Percentiles rank a stretch among this genome's conserved stretches.
These are phyloP conservation scores for Trichoderma sp. DNA, from an alignment of 2,329 filamentous ascomycete genomes.

Conservation along the genomic window DNA sequence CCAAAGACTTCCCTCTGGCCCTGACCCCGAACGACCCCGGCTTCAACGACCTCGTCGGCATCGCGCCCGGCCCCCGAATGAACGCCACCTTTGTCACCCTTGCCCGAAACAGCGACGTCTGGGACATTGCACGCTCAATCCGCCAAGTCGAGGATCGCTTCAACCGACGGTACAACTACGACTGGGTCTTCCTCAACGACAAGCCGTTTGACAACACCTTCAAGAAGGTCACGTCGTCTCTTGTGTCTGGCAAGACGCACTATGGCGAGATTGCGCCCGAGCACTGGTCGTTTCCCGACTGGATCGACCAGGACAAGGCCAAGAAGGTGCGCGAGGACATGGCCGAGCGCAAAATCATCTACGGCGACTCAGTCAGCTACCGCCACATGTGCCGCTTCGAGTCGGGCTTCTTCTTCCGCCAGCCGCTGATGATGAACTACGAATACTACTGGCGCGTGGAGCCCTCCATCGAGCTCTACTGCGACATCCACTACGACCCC, in stretches of 20 bases:
- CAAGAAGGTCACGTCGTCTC: slow-evolving; percentile 83
- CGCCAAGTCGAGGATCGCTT: slow-evolving; percentile 97
- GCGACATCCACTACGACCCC: slow-evolving; percentile 92
- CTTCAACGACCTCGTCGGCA: slow-evolving; percentile 55
- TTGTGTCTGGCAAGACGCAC: slow-evolving; percentile 90
- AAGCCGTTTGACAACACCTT: slow-evolving; percentile 90
- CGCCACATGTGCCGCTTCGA: slow-evolving; percentile 99
- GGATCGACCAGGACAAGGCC: slow-evolving; percentile 94
- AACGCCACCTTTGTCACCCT: slow-evolving; percentile 98
- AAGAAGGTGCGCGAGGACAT: slow-evolving; percentile 90
- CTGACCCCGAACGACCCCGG: slow-evolving; percentile 55
- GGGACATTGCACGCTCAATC: slow-evolving; percentile 96
- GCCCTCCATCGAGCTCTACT: slow-evolving; percentile 94
- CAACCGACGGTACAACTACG: slow-evolving; percentile 95
- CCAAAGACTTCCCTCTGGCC: slow-evolving; percentile 51
- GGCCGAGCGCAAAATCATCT: slow-evolving; percentile 93
- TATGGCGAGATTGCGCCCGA: slow-evolving; percentile 89
- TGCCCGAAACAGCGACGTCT: slow-evolving; percentile 88
- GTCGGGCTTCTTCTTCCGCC: slow-evolving; percentile 98
- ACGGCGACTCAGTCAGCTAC: slow-evolving; percentile 95
- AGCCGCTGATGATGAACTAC: slow-evolving; percentile 90
- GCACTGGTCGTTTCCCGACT: slow-evolving; percentile 96
- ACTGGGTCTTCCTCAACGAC: slow-evolving; percentile 99
- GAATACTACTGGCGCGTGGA: slow-evolving; percentile 99
- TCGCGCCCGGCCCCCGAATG: slow-evolving; percentile 71